These are phyloP conservation scores for Silene noctiflora DNA, from an alignment of 179 eudicot species.

Conservation along the genomic window DNA sequence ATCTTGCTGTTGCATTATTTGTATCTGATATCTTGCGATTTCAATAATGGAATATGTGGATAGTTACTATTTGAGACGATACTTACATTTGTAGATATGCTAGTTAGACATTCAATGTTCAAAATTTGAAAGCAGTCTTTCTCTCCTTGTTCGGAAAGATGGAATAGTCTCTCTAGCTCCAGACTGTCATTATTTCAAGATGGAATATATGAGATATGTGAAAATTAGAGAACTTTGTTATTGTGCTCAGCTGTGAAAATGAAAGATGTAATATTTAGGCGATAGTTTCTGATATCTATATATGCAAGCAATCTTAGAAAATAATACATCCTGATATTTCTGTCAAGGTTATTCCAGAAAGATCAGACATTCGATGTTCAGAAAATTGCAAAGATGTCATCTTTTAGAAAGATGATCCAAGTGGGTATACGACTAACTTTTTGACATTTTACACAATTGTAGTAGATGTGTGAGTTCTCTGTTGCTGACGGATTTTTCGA, in stretches of 20 bases:
- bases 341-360: neutral
- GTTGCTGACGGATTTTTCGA: slow-evolving; percentile 71
- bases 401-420: neutral
- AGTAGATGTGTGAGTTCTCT: slow-evolving; percentile 68
- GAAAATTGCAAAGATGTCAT: neutral
- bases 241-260: neutral
- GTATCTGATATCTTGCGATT: no score
- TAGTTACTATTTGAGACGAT: no score
- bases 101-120: neutral
- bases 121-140: neutral
- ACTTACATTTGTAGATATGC: neutral
- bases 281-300: neutral
- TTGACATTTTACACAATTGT: neutral
- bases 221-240: neutral
- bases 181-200: neutral
- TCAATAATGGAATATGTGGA: no score
- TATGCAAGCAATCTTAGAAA: neutral
- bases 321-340: neutral
- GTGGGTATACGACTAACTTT: neutral
- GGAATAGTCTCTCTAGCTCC: neutral
- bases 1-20: neutral
- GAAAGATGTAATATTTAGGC: neutral
- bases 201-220: neutral
- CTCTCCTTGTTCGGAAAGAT: neutral
- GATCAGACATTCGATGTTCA: neutral